A percentile compares a stretch with the other conserved stretches of the same genome.
Evolutionary conservation across 2,329 filamentous ascomycete species (phyloP).

Genomic region (Mollisia scopiformis): DNA sequence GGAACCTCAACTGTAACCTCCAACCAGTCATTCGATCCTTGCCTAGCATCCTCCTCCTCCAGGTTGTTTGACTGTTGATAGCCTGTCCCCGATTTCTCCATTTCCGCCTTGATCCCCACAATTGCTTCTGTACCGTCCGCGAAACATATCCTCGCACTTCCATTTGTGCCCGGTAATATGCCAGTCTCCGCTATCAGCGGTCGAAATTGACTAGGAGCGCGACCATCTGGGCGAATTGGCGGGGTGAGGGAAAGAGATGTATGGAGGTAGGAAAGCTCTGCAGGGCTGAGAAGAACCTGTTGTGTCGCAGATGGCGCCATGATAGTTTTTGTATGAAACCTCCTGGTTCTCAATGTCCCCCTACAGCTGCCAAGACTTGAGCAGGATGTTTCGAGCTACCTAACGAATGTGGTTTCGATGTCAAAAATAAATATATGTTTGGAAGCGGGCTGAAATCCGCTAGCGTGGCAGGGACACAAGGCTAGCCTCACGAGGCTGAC

Average conservation of each 20-base stretch:
- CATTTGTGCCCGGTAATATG: slow-evolving; percentile 86
- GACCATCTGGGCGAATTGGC: slow-evolving; percentile 88
- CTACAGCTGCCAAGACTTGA: neutral
- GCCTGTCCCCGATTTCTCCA: slow-evolving; percentile 67
- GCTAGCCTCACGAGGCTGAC: neutral
- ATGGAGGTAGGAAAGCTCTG: slow-evolving; percentile 95
- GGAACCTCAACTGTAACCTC: slow-evolving; percentile 92
- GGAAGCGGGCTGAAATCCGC: slow-evolving; percentile 5
- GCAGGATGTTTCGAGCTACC: neutral
- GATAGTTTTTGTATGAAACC: neutral
- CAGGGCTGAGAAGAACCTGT: slow-evolving; percentile 82
- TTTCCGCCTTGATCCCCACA: slow-evolving; percentile 93
- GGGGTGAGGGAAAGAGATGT: slow-evolving; percentile 79
- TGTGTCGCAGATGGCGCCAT: slow-evolving; percentile 61
- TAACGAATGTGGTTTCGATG: neutral
- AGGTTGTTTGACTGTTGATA: slow-evolving; percentile 26
- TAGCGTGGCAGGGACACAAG: slow-evolving; percentile 17
- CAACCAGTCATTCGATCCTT: slow-evolving; percentile 71
- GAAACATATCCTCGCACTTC: slow-evolving; percentile 91
- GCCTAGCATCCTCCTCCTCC: slow-evolving; percentile 41
- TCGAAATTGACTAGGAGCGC: slow-evolving; percentile 82
- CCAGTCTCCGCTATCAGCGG: slow-evolving; percentile 88
- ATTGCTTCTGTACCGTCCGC: slow-evolving; percentile 95
- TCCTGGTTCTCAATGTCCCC: neutral
- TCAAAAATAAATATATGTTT: slow-evolving; percentile 12